Base-by-base conservation (phyloP, 352 stramenopile genomes). In the Lagenidium sp. region DNA sequence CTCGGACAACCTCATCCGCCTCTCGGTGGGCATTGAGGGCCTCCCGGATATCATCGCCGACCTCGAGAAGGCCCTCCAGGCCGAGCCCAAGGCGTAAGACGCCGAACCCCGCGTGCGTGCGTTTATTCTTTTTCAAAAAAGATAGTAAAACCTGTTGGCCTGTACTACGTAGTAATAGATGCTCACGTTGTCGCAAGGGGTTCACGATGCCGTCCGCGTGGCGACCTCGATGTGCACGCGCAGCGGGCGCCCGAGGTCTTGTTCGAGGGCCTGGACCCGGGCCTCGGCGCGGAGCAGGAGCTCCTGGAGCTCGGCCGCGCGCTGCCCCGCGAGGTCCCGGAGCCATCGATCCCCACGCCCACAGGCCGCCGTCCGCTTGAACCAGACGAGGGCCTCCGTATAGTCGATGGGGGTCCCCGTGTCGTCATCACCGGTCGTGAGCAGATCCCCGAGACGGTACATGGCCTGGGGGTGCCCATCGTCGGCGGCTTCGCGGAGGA, bases 21-120 rank as follows among this genome's bases (percentile, higher is more conserved):
- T 94, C 6, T 97, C 87, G 2, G 85, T 96, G 28, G 89, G 91
- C 29, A 95, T 98, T 40, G 91, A 98, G 50, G 79, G 91, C 20
- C 68, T 95, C 16, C 80, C 90, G 6, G 91, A 97, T 66, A 88
- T 97, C 58, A 89, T 94, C 18, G 77, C 65, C 4, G 83, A 95
- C 55, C 63, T 96, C n/a, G 78, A 94, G 44, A 68, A 75, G 34
- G 81, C 83, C 5, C 68, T 94, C 11, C 71, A 44, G 44, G 74
- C 70, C 12, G 79, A 81, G 43, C 62, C 65, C 29, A 66, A 68
- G 55, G 22, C 53, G 4, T 61, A 55, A 43, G 26, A 16, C 22
- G 40, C 13, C 32, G 41, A 29, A 29, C 15, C 25, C 22, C 3
- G 37, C n/a, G n/a, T n/a, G n/a, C n/a, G n/a, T n/a, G n/a, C n/a